A percentile compares a stretch with the other conserved stretches of the same genome.
phyloP scores from a whole-genome alignment of 495 filamentous ascomycete genomes.

The Tuber borchii region DNA sequence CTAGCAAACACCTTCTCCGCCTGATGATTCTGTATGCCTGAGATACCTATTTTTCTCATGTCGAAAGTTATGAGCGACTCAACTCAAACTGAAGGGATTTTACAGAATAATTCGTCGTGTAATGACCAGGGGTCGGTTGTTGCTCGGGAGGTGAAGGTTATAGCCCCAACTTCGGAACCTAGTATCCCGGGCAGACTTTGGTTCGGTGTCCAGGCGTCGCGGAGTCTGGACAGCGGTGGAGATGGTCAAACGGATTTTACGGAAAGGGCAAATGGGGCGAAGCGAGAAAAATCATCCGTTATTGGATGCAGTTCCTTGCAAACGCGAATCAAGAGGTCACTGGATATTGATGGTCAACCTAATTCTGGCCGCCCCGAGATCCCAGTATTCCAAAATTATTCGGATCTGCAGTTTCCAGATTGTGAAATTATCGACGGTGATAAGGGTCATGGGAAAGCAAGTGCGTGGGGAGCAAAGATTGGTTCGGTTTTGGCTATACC shows the following conservation, averaged over 20 bases:
- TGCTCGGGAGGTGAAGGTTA: background rate
- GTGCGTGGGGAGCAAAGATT: background rate
- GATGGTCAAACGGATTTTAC: background rate
- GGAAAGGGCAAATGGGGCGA: background rate
- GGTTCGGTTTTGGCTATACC: background rate
- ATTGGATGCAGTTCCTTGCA: background rate
- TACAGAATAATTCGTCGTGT: background rate
- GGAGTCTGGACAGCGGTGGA: background rate
- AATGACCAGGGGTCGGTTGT: background rate
- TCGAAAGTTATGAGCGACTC: background rate
- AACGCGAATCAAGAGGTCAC: background rate
- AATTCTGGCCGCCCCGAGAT: background rate
- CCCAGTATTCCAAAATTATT: background rate
- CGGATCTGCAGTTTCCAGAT: background rate
- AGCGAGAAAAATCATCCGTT: background rate
- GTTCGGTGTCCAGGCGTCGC: background rate
- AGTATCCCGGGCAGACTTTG: background rate
- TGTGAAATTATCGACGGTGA: background rate
- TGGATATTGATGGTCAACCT: background rate
- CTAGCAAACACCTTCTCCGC: background rate
- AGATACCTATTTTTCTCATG: slow-evolving; percentile 2
- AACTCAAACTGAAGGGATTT: background rate
- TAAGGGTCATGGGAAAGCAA: background rate
- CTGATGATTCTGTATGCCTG: background rate
- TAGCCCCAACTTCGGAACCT: background rate